Evolutionary conservation across 1,284 basidiomycete species (phyloP), one percentile per base, ranked within the genome.

Genomic region (Apiotrichum sp.): DNA sequence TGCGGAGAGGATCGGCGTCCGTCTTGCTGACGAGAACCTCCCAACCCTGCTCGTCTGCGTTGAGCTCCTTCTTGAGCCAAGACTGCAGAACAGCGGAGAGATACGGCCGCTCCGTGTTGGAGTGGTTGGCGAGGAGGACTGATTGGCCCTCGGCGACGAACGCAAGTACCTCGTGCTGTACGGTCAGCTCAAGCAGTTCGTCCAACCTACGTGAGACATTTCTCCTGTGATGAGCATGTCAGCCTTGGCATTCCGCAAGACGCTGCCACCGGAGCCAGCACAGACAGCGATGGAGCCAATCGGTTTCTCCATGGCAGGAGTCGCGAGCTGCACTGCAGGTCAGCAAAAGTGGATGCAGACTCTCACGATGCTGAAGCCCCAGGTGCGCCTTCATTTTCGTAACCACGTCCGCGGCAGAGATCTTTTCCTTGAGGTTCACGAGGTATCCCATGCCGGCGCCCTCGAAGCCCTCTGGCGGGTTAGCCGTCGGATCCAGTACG

Each of bases 151-250:
- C 75, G 11, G 86, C 87, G 1, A 89, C 79, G 2, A 85, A 81
- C 3, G 88, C 86, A 33, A 93, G 79, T 47, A 92, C 84, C 59
- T 92, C 86, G 70, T 93, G 89, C 88, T 90, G 71, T 53, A 56
- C 8, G 8, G 13, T 38, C 11, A 31, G 32, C 40, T 44, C 56
- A 51, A 22, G 22, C 22, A 22, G 57, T 11, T 57, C 50, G 7
- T 13, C 16, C 39, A 14, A 66, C 85, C 59, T 74, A 89, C 88
- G 75, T 93, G 90, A 32, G 81, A 74, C 89, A 93, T 90, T 74
- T 93, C 91, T n/a, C 91, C 91, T 1, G 91, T 95, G 65, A 91
- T 81, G 71, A 88, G 88, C 32, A 91, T 81, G 71, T 93, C 89
- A 43, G 89, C 89, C 36, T 82, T 76, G 53, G 83, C 80, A 49